Conservation (phyloP, 1,284 basidiomycete genomes). For the Naganishia albida region DNA sequence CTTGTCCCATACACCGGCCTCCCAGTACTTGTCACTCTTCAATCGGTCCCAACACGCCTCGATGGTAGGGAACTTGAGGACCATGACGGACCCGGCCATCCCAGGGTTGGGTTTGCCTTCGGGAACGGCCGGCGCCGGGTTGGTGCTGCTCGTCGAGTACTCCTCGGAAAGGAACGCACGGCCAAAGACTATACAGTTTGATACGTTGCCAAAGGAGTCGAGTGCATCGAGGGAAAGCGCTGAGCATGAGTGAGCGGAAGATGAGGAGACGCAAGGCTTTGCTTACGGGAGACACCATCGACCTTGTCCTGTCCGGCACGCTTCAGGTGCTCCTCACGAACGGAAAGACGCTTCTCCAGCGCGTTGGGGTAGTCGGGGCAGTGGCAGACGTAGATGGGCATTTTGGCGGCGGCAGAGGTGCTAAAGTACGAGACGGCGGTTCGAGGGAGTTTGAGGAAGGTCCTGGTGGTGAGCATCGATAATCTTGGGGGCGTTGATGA, state of each 20-base stretch:
- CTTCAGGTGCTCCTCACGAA: constrained; percentile 43
- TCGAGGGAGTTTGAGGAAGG: neutral
- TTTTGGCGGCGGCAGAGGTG: constrained; percentile 28
- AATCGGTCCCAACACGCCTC: constrained; percentile 46
- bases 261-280: neutral
- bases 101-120: constrained; percentile 25
- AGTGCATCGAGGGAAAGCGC: constrained; percentile 20
- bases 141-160: constrained; percentile 23
- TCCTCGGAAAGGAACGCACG: constrained; percentile 31
- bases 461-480: neutral
- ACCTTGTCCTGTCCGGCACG: constrained; percentile 41
- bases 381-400: constrained; percentile 51
- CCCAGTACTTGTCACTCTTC: constrained; percentile 50
- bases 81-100: constrained; percentile 48
- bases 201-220: constrained; percentile 12
- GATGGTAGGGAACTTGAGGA: constrained; percentile 42
- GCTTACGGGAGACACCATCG: constrained; percentile 40
- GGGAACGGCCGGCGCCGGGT: constrained; percentile 15
- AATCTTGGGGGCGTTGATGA: too few species aligned
- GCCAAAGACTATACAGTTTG: constrained; percentile 32
- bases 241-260: constrained; percentile 1
- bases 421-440: constrained; percentile 3
- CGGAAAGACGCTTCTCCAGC: constrained; percentile 45
- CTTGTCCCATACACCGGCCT: constrained; percentile 49
- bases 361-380: constrained; percentile 49